Evolutionary conservation across 768 basidiomycete species (phyloP), one percentile per base, ranked within the genome.

Genomic region (Arthromyces matolae): DNA sequence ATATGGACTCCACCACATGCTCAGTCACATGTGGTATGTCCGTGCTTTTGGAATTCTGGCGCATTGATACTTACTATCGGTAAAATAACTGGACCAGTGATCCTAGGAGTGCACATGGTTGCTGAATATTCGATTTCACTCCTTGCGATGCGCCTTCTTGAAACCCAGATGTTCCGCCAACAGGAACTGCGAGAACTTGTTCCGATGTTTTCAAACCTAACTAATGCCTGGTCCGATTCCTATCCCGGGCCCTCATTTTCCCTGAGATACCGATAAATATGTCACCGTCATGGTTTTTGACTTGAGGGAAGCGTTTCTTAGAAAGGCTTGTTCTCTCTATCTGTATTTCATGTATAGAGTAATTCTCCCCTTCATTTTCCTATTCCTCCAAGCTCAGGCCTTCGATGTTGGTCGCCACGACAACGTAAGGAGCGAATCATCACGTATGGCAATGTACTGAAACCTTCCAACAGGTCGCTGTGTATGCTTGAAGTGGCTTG

Each of bases 361-460:
- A 47, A 24, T 56, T 35, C 28, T 53, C 4, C 24, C 44, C 18
- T 35, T 52, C 2, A 32, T 20, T 20, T 23, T 42, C 45, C 45
- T 45, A 29, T 29, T 57, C 36, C 25, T 57, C 13, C 49, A 40
- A 34, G 56, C 56, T 14, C 48, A 44, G 42, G 79, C 76, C 18
- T 83, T 80, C 57, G 78, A 83, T 63, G 75, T 74, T 55, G 69
- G 69, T 51, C 71, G 81, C 41, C 80, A 71, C 60, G 83, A 86
- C 62, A 86, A 84, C 56, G 83, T 83, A 56, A 48, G 75, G 25
- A n/a, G 7, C 27, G 35, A n/a, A 42, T n/a, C 14, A 24, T 31
- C 20, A 38, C 23, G 32, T 8, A 48, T 16, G 31, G 25, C 34
- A 28, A 24, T 9, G 48, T 40, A 34, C 8, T 59, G 37, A 22